phyloP scores from a whole-genome alignment of 768 basidiomycete species.

The Exsudoporus frostii region DNA sequence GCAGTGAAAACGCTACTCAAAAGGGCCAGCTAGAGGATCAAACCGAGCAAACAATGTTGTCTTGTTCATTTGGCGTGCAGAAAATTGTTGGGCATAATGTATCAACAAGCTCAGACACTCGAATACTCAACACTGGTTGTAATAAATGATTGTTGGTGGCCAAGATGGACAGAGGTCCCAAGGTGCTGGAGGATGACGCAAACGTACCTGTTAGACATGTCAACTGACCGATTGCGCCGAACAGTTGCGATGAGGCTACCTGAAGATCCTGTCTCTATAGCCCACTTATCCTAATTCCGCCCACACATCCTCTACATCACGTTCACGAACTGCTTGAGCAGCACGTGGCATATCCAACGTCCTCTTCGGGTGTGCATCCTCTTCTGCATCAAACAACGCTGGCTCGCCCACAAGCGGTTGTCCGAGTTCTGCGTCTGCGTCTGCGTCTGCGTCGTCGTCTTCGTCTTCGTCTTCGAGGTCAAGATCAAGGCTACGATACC shows the following conservation, averaged over 20 bases:
- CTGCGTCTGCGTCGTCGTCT: conserved; percentile 44
- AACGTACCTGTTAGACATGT: background rate
- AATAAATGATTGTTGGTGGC: background rate
- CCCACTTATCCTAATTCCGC: conserved; percentile 51
- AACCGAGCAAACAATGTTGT: background rate
- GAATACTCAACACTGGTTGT: background rate
- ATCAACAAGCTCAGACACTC: background rate
- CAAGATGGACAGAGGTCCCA: background rate
- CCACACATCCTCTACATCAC: conserved; percentile 71
- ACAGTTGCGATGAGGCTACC: background rate
- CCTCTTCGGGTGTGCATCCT: conserved; percentile 26
- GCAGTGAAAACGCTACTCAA: background rate
- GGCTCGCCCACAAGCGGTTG: conserved; percentile 58
- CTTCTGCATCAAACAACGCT: conserved; percentile 61
- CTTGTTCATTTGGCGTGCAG: background rate
- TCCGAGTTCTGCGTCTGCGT: conserved; percentile 50
- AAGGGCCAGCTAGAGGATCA: background rate
- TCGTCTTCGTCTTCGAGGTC: conserved; percentile 66
- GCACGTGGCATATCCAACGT: conserved; percentile 61
- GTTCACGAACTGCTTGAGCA: conserved; percentile 48
- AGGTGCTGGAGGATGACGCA: background rate
- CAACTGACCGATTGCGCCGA: background rate
- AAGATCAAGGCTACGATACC: conserved; percentile 61
- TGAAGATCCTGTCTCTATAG: background rate
- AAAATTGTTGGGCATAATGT: background rate